A percentile compares a stretch with the other conserved stretches of the same genome.
phyloP scores from a whole-genome alignment of 2,329 filamentous ascomycete species.

The Fusarium protoensiforme region DNA sequence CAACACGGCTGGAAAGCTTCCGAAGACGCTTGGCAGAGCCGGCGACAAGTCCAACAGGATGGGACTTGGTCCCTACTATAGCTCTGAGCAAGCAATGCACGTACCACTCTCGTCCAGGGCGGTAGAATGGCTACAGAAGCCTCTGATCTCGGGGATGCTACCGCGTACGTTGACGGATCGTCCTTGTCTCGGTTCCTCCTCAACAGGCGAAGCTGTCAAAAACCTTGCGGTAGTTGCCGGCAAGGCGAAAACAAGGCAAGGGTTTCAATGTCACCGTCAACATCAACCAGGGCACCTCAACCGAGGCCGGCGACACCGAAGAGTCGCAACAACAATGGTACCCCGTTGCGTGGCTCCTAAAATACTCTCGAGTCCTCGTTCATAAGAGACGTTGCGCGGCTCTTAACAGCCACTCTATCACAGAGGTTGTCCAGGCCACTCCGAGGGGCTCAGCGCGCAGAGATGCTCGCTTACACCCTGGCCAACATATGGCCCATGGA shows the following conservation, averaged over 20 bases:
- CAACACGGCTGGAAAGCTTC: slow-evolving; percentile 3
- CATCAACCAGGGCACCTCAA: slow-evolving; percentile 21
- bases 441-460: not conserved
- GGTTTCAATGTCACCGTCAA: slow-evolving; percentile 24
- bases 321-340: slow-evolving; percentile 4
- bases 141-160: slow-evolving; percentile 23
- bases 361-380: not conserved
- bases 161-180: slow-evolving; percentile 14
- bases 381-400: not conserved
- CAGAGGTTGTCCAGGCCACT: not conserved
- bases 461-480: not conserved
- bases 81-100: slow-evolving; percentile 23
- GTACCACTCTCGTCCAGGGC: slow-evolving; percentile 19
- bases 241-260: slow-evolving; percentile 18
- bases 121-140: slow-evolving; percentile 9
- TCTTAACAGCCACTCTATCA: not conserved
- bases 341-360: slow-evolving; percentile 4
- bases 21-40: slow-evolving; percentile 20
- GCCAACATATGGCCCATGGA: not conserved
- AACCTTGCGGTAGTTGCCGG: slow-evolving; percentile 14
- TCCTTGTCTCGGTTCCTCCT: slow-evolving; percentile 4
- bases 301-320: slow-evolving; percentile 17
- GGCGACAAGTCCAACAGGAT: slow-evolving; percentile 24
- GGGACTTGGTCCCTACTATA: slow-evolving; percentile 17
- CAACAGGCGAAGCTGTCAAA: slow-evolving; percentile 12